phyloP scores from a whole-genome alignment of 164 flowering plant species.

The Santalum album region DNA sequence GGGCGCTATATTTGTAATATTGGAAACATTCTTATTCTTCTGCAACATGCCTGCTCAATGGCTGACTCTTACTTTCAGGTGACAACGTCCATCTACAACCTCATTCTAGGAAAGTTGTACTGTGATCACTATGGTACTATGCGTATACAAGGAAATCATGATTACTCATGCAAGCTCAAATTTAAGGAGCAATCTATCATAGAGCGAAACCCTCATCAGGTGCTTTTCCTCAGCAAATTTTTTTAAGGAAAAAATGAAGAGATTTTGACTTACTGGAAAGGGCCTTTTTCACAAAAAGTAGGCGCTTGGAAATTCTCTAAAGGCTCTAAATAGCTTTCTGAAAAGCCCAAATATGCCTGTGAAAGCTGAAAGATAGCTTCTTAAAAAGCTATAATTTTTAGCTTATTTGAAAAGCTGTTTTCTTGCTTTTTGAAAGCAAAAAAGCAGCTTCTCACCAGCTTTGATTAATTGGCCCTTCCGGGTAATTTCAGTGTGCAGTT shows the following conservation, averaged over 20 bases:
- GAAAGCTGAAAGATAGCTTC: too few relatives aligned
- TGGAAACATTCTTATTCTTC: neutral
- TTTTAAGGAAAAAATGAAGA: neutral
- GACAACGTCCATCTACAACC: slow-evolving; percentile 78
- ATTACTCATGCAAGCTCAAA: slow-evolving; percentile 67
- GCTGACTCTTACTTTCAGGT: slow-evolving; percentile 31
- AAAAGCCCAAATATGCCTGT: too few relatives aligned
- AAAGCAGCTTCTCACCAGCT: too few relatives aligned
- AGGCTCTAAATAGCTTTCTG: too few relatives aligned
- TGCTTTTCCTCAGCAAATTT: slow-evolving; percentile 3
- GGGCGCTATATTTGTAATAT: neutral
- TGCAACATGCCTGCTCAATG: neutral
- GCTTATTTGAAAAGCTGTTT: too few relatives aligned
- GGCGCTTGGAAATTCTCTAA: too few relatives aligned
- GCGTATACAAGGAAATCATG: slow-evolving; percentile 59
- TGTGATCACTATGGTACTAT: slow-evolving; percentile 83
- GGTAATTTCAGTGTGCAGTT: too few relatives aligned
- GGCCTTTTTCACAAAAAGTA: too few relatives aligned
- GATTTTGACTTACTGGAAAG: neutral
- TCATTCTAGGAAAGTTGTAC: slow-evolving; percentile 70
- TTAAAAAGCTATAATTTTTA: too few relatives aligned
- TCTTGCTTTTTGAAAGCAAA: too few relatives aligned
- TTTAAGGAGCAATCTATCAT: slow-evolving; percentile 85
- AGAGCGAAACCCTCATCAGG: slow-evolving; percentile 88
- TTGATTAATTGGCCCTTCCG: too few relatives aligned